Conservation (phyloP, 306 rosid genomes). For the Castanea mollissima region DNA sequence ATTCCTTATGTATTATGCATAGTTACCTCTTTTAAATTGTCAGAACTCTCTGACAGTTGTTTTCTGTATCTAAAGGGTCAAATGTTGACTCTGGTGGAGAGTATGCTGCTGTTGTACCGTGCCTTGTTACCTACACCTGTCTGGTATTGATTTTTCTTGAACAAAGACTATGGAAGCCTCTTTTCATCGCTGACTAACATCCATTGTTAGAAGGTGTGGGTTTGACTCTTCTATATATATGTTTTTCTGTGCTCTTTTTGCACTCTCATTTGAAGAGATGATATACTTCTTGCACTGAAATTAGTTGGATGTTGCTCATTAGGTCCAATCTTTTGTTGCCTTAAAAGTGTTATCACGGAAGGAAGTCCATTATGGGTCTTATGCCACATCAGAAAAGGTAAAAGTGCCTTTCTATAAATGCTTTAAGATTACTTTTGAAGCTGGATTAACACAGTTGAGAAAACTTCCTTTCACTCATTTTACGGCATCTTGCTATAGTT, state of each 20-base stretch:
- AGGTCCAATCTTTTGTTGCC: conserved; percentile 67
- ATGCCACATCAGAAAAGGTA: conserved; percentile 89
- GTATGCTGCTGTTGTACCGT: conserved; percentile 71
- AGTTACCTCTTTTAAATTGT: neutral
- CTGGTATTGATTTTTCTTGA: conserved; percentile 85
- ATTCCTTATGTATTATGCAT: conserved; percentile 64
- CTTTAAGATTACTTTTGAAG: conserved; percentile 6
- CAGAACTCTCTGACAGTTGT: conserved; percentile 32
- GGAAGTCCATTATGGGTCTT: conserved; percentile 75
- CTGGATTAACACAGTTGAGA: conserved; percentile 7
- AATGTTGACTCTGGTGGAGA: conserved; percentile 75
- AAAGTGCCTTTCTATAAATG: conserved; percentile 14
- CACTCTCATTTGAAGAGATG: conserved; percentile 14
- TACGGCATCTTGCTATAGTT: conserved; percentile 3
- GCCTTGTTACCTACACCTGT: conserved; percentile 81
- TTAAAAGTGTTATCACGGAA: conserved; percentile 60
- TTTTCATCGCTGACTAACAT: conserved; percentile 83
- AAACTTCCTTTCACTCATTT: conserved; percentile 1
- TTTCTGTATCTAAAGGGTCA: conserved; percentile 63
- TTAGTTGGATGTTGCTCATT: conserved; percentile 8
- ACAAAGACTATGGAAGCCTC: conserved; percentile 82
- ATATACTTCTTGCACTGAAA: conserved; percentile 7
- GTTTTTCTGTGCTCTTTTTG: conserved; percentile 8
- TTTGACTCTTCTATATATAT: neutral
- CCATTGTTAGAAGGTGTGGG: conserved; percentile 73